Evolutionary conservation across 208 protist species (phyloP), one percentile per base, ranked within the genome.

Genomic region (Leishmania turanica): DNA sequence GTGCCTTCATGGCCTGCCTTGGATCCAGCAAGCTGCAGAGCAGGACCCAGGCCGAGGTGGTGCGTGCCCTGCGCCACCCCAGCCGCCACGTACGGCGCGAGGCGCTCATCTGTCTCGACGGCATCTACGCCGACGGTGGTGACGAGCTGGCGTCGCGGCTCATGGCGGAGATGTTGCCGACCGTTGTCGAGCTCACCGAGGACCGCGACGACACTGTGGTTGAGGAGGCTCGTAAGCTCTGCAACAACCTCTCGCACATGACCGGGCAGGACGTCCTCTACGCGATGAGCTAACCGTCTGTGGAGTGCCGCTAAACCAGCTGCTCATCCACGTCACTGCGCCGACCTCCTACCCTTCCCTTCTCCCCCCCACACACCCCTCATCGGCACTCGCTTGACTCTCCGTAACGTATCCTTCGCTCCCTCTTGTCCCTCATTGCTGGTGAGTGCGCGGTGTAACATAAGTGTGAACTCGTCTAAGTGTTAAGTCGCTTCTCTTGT

Each of bases 201-300:
- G 95, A 97, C 85, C 81, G 87, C 65, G 89, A 96, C 75, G 91
- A 91, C 66, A 87, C 75, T 19, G 93, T 97, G 49, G 93, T 97
- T 60, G 93, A 97, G 85, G 89, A 92, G 80, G 92, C 92, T 27
- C 89, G 92, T 62, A 87, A 88, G 81, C 81, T 97, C 64, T 96
- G 95, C 89, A 91, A 86, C 58, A 92, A 96, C 78, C 83, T 97
- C 40, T 97, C 95, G 66, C 79, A 91, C 82, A 96, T 97, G 82
- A 96, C 93, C 2, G 95, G 95, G 45, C 93, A 96, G 82, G 95
- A 97, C 83, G 95, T 97, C 73, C 91, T 97, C 27, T 91, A 97
- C 77, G 95, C 95, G 27, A 96, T 97, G 93, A 92, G 86, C 77
- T 89, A 79, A 78, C 37, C 56, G 40, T 75, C 56, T 73, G 27